Evolutionary conservation across 179 eudicot genomes (phyloP).

Genomic region (Patellifolia procumbens): DNA sequence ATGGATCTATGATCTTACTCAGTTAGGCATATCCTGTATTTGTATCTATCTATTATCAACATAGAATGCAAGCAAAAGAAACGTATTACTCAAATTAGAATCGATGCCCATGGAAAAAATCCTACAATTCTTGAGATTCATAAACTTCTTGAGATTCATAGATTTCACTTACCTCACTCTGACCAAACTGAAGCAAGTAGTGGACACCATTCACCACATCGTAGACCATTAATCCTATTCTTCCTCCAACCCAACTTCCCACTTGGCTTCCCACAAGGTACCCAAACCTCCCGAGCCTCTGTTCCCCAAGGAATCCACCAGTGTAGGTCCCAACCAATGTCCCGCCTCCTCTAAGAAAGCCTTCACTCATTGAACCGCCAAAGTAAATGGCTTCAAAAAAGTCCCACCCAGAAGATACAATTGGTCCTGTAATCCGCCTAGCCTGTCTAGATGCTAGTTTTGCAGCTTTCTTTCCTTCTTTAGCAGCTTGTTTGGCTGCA

Average conservation of each 20-base stretch:
- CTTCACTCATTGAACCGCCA: constrained; percentile 78
- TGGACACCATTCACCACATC: constrained; percentile 76
- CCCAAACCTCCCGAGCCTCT: constrained; percentile 79
- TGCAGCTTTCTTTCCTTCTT: constrained; percentile 90
- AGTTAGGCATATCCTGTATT: background rate
- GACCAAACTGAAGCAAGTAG: constrained; percentile 48
- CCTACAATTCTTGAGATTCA: constrained; percentile 20
- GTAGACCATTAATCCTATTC: constrained; percentile 85
- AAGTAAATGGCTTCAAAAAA: constrained; percentile 88
- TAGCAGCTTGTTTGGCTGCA: constrained; percentile 73
- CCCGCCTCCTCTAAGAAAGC: constrained; percentile 80
- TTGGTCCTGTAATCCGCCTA: constrained; percentile 81
- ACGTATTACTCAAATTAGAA: background rate
- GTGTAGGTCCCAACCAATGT: constrained; percentile 74
- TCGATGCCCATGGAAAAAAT: background rate
- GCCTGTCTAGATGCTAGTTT: constrained; percentile 74
- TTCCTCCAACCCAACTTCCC: constrained; percentile 95
- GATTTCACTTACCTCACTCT: constrained; percentile 32
- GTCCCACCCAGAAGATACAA: constrained; percentile 92
- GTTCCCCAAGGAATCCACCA: constrained; percentile 70
- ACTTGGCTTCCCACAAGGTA: constrained; percentile 88
- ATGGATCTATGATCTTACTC: background rate
- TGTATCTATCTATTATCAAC: background rate
- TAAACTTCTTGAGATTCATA: constrained; percentile 28
- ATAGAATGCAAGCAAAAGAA: background rate